Percentiles rank a stretch among this genome's conserved stretches.
Evolutionary conservation across 805 yeast species (phyloP).

Genomic region (Lipomyces anomalus): DNA sequence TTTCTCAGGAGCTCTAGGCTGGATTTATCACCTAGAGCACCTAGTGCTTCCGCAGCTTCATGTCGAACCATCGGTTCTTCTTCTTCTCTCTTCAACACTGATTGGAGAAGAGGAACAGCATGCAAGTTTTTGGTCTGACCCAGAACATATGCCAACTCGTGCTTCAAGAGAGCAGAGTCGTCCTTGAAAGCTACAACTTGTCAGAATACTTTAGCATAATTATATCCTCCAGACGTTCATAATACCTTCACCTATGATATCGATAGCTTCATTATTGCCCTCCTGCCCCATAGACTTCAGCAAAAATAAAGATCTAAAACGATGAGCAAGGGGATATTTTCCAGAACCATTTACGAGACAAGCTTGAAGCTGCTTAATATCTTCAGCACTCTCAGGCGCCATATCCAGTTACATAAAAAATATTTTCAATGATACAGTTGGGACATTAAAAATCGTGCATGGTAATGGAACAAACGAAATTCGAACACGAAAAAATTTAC

Average conservation of each 20-base stretch:
- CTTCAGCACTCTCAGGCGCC: conserved; percentile 13
- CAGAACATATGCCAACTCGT: conserved; percentile 93
- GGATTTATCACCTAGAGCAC: conserved; percentile 81
- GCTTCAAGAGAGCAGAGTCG: conserved; percentile 84
- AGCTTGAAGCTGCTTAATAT: conserved; percentile 10
- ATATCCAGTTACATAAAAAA: no score
- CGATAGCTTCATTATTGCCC: conserved; percentile 57
- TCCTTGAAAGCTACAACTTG: conserved; percentile 48
- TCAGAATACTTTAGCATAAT: not conserved
- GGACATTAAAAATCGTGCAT: no score
- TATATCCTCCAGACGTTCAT: not conserved
- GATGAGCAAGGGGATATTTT: conserved; percentile 65
- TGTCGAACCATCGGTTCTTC: conserved; percentile 95
- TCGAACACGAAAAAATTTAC: no score
- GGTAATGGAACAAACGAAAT: no score
- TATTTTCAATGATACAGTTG: no score
- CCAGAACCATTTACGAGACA: conserved; percentile 40
- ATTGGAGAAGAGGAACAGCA: conserved; percentile 70
- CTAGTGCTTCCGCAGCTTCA: conserved; percentile 98
- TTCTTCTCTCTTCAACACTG: conserved; percentile 54
- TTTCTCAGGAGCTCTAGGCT: conserved; percentile 62
- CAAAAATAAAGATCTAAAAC: conserved; percentile 92
- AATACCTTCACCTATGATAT: conserved; percentile 71
- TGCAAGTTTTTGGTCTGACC: conserved; percentile 87
- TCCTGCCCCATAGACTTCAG: conserved; percentile 82